A percentile compares a stretch with the other conserved stretches of the same genome.
These are phyloP conservation scores for Panus rudis DNA, from an alignment of 768 basidiomycete species.

Conservation along the genomic window DNA sequence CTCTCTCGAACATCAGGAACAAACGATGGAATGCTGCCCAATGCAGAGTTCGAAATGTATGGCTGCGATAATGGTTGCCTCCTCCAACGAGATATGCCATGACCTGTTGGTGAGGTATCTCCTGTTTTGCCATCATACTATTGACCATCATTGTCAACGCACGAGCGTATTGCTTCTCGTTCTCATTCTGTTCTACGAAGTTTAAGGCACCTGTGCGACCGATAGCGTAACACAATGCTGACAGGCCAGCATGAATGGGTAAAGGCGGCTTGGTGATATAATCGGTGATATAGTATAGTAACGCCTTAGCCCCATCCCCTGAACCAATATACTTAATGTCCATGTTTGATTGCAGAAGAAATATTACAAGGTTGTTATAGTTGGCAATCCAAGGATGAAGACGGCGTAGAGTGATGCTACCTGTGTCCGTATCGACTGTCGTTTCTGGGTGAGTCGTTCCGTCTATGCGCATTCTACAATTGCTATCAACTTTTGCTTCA, in stretches of 20 bases:
- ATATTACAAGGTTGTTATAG: slow-evolving; percentile 4
- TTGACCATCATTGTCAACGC: too few relatives aligned
- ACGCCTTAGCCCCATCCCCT: slow-evolving; percentile 33
- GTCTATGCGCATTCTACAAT: slow-evolving; percentile 10
- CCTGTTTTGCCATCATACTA: slow-evolving; percentile 31
- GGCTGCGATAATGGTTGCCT: slow-evolving; percentile 32
- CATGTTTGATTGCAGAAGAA: slow-evolving; percentile 30
- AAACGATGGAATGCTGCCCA: slow-evolving; percentile 33
- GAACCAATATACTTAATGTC: slow-evolving; percentile 41
- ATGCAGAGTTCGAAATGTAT: slow-evolving; percentile 26
- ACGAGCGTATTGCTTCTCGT: slow-evolving; percentile 25
- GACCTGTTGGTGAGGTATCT: slow-evolving; percentile 33
- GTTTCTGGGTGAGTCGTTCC: slow-evolving; percentile 7
- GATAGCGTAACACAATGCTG: slow-evolving; percentile 29
- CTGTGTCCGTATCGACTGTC: slow-evolving; percentile 3
- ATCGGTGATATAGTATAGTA: slow-evolving; percentile 42
- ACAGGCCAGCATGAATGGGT: slow-evolving; percentile 34
- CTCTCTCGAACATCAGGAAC: too few relatives aligned
- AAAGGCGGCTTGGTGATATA: slow-evolving; percentile 41
- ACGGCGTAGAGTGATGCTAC: slow-evolving; percentile 6
- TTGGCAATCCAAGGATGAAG: slow-evolving; percentile 3
- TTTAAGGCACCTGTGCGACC: slow-evolving; percentile 24
- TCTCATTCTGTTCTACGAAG: slow-evolving; percentile 11
- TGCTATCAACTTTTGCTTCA: neutral
- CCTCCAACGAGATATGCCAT: slow-evolving; percentile 27